A percentile compares a stretch with the other conserved stretches of the same genome.
Conservation (phyloP, 768 basidiomycete species). For the Lentinus brumalis region DNA sequence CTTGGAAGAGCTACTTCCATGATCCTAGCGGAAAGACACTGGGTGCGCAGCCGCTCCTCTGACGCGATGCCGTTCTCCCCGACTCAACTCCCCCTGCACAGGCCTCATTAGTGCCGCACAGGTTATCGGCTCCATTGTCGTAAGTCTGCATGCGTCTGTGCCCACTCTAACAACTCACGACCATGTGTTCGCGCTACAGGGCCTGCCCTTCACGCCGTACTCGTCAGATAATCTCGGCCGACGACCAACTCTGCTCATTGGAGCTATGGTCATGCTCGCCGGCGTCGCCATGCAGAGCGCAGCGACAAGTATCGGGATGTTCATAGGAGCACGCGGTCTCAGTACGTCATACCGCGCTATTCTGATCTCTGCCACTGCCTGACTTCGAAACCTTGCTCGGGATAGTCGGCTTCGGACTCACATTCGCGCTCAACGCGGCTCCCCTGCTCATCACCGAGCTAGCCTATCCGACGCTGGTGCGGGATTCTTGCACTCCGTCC, state of each 20-base stretch:
- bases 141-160: constrained; percentile 3
- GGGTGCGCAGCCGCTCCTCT: constrained; percentile 35
- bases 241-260: constrained; percentile 58
- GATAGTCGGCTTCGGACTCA: constrained; percentile 63
- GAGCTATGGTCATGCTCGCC: constrained; percentile 62
- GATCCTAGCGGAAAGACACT: constrained; percentile 52
- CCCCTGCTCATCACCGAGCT: constrained; percentile 67
- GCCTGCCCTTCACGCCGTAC: constrained; percentile 62
- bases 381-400: neutral
- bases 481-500: constrained; percentile 12
- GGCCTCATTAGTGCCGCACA: constrained; percentile 70
- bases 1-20: constrained; percentile 60
- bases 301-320: constrained; percentile 47
- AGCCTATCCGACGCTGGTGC: constrained; percentile 70
- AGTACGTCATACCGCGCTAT: constrained; percentile 38
- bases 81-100: constrained; percentile 25
- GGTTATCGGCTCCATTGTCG: constrained; percentile 31
- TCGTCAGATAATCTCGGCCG: constrained; percentile 66
- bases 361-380: neutral
- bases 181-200: constrained; percentile 33
- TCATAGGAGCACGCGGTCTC: constrained; percentile 59
- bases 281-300: constrained; percentile 60
- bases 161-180: neutral
- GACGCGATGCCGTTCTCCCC: neutral
- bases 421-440: constrained; percentile 62